Percentiles rank a stretch among this genome's conserved stretches.
These are phyloP conservation scores for Nevesoporus exiguus DNA, from an alignment of 768 basidiomycete species.

Conservation along the genomic window DNA sequence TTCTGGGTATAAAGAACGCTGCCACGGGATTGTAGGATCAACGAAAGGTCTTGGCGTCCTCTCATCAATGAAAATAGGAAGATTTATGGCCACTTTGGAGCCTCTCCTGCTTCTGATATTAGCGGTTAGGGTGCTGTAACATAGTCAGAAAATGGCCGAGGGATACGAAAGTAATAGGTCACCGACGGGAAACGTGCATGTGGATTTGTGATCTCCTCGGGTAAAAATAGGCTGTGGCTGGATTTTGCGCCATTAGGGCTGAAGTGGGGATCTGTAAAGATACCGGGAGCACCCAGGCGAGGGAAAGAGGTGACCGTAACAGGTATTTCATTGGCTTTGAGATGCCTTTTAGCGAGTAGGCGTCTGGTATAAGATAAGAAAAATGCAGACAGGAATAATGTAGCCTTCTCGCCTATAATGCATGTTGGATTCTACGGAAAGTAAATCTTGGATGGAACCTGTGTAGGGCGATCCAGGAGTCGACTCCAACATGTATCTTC, in stretches of 20 bases:
- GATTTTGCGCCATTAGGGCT: conserved; percentile 74
- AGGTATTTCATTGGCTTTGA: conserved; percentile 84
- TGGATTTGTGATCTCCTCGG: conserved; percentile 94
- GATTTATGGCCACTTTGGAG: conserved; percentile 92
- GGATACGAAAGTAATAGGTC: conserved; percentile 8
- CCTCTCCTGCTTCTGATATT: conserved; percentile 90
- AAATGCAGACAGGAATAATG: not conserved
- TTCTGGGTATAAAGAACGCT: conserved; percentile 78
- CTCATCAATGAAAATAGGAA: conserved; percentile 87
- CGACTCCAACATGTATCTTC: conserved; percentile 97
- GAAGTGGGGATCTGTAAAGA: conserved; percentile 89
- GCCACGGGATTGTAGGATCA: conserved; percentile 89
- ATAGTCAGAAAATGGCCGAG: conserved; percentile 9
- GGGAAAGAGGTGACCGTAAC: conserved; percentile 96
- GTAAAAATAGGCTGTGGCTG: conserved; percentile 91
- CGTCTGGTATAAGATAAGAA: conserved; percentile 50
- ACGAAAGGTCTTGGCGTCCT: conserved; percentile 87
- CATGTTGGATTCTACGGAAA: conserved; percentile 94
- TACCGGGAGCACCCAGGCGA: conserved; percentile 80
- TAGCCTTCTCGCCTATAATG: conserved; percentile 64
- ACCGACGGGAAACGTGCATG: conserved; percentile 97
- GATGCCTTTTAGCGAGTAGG: conserved; percentile 74
- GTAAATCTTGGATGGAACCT: conserved; percentile 77
- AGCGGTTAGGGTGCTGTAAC: conserved; percentile 85
- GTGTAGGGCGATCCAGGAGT: conserved; percentile 96